A percentile compares a stretch with the other conserved stretches of the same genome.
Conservation (phyloP, 192 early-diverging fungal genomes). For the Pilaira anomala region DNA sequence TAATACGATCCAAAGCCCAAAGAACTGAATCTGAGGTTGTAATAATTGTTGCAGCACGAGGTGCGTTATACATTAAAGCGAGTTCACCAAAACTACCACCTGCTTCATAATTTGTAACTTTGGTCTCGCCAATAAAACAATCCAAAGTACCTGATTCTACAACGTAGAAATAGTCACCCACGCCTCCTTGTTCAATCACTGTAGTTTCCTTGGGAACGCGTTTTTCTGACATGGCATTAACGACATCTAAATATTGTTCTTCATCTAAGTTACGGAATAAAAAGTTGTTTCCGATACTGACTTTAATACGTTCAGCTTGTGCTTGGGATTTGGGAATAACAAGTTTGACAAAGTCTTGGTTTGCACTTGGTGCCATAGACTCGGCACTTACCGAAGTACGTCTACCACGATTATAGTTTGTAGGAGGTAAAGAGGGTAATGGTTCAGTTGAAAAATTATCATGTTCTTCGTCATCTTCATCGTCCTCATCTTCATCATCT, state of each 20-base stretch:
- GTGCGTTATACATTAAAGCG: slow-evolving; percentile 99
- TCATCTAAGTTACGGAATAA: slow-evolving; percentile 94
- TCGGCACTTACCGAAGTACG: slow-evolving; percentile 95
- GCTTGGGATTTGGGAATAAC: slow-evolving; percentile 87
- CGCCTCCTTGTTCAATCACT: slow-evolving; percentile 91
- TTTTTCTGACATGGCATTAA: slow-evolving; percentile 97
- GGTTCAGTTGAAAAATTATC: slow-evolving; percentile 53
- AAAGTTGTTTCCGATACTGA: slow-evolving; percentile 84
- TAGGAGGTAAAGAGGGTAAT: slow-evolving; percentile 32
- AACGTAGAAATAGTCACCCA: slow-evolving; percentile 98
- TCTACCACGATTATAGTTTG: slow-evolving; percentile 79
- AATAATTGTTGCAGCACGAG: slow-evolving; percentile 90
- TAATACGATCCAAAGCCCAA: slow-evolving; percentile 97
- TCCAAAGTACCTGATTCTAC: slow-evolving; percentile 92
- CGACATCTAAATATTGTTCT: slow-evolving; percentile 90
- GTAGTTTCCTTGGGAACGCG: slow-evolving; percentile 63
- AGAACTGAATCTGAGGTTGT: slow-evolving; percentile 81
- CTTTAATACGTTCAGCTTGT: slow-evolving; percentile 80
- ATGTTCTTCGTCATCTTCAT: slow-evolving; percentile 61
- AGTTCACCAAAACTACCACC: slow-evolving; percentile 97
- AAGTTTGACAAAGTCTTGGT: slow-evolving; percentile 77
- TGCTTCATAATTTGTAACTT: slow-evolving; percentile 77
- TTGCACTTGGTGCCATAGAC: slow-evolving; percentile 88
- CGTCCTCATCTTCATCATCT: slow-evolving; percentile 34
- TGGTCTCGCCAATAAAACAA: slow-evolving; percentile 72